These are phyloP conservation scores for Sugiyamaella qingdaonensis DNA, from an alignment of 805 yeast genomes.

Conservation along the genomic window DNA sequence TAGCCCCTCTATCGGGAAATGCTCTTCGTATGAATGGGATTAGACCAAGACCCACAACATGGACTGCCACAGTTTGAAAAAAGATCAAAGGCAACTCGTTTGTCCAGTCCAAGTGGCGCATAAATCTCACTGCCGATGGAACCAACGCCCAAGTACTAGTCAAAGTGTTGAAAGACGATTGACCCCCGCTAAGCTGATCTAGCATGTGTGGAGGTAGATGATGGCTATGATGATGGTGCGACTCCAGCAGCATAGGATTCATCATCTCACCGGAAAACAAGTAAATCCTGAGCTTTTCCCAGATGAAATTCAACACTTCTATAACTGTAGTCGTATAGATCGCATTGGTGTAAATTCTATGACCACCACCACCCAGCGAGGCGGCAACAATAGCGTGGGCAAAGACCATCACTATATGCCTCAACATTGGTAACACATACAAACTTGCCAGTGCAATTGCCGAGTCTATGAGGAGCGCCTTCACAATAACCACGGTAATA, in stretches of 20 bases:
- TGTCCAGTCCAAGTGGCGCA: constrained; percentile 28
- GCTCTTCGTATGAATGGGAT: constrained; percentile 27
- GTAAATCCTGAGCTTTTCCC: constrained; percentile 14
- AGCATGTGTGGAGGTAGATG: not conserved
- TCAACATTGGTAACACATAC: constrained; percentile 17
- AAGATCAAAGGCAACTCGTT: constrained; percentile 24
- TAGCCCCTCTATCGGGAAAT: constrained; percentile 22
- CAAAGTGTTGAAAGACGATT: constrained; percentile 18
- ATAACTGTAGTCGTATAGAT: constrained; percentile 28
- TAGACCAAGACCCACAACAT: constrained; percentile 30
- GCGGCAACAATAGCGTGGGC: constrained; percentile 33
- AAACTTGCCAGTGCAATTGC: constrained; percentile 21
- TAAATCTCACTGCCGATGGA: constrained; percentile 14
- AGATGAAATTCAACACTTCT: constrained; percentile 20
- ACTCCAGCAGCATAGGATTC: constrained; percentile 6
- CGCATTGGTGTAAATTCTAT: constrained; percentile 27
- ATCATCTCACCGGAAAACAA: constrained; percentile 6
- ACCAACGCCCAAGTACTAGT: constrained; percentile 23
- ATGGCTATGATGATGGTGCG: not conserved
- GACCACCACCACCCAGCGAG: constrained; percentile 32
- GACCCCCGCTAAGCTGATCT: not conserved
- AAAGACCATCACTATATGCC: constrained; percentile 23
- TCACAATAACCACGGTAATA: constrained; percentile 6
- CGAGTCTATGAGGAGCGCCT: constrained; percentile 22
- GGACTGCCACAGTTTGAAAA: constrained; percentile 32